Base-by-base conservation (phyloP, 495 filamentous ascomycete genomes). In the Penicillium verhagenii region DNA sequence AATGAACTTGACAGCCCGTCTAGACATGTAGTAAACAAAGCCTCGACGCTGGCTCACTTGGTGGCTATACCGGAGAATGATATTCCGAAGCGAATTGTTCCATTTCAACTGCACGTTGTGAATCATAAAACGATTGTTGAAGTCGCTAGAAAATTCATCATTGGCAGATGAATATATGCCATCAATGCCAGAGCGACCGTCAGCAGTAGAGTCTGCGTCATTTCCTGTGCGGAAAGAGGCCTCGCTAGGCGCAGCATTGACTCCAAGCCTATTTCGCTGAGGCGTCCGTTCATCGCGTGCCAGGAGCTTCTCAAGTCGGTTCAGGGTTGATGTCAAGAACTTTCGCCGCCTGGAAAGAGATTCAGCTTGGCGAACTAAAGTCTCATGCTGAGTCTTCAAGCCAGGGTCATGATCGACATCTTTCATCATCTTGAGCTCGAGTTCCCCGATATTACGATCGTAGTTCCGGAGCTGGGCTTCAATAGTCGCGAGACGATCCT, bases 31-130 rank as follows among this genome's bases (percentile, higher is more conserved):
- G 73, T 98, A 98, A 33, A 97, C 86, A 72, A 97, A 98, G 21
- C 94, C 94, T 50, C 94, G 87, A 35, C 94, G 80, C 72, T 98
- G 94, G 68, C 92, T 93, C 54, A 96, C 92, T 73, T 97, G 95
- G 60, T 98, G 95, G 52, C 94, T 94, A 66, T 98, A 98, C 23
- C 95, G 89, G 6, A 98, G 79, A 26, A 98, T 95, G 62, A 96
- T 96, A 65, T 98, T 96, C 35, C 94, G 83, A 19, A 97, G 76
- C 2, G 92, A 85, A 65, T 98, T 97, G 71, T 95, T 97, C 94
- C 94, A 98, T 69, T 98, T 98, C 26, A 97, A 75, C 62, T 98
- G 94, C 61, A 91, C 83, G 65, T 97, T 98, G 76, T 98, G 94
- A 21, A 97, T 86, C 59, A 97, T 91, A 73, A 98, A 98, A 18